These are phyloP conservation scores for Mortierella sp. DNA, from an alignment of 371 early-diverging fungal species.

Conservation along the genomic window DNA sequence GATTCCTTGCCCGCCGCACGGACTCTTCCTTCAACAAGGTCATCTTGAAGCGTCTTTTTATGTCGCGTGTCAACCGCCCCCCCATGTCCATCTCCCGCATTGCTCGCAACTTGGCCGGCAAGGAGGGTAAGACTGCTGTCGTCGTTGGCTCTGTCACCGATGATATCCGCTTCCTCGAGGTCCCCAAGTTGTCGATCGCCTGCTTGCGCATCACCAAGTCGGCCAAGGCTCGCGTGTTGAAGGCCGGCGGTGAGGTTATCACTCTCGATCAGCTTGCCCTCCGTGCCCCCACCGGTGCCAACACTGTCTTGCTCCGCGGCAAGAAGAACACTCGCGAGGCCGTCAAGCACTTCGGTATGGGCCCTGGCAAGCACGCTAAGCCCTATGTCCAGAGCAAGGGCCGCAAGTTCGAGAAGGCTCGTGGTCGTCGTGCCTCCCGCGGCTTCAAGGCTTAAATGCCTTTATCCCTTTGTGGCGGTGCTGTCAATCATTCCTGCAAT, in stretches of 20 bases:
- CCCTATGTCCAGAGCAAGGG: slow-evolving; percentile 99
- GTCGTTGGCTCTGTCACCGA: slow-evolving; percentile 97
- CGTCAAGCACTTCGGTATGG: slow-evolving; percentile 95
- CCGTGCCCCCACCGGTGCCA: slow-evolving; percentile 96
- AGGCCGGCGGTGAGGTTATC: slow-evolving; percentile 98
- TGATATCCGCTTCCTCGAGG: slow-evolving; percentile 92
- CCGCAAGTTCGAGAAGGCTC: slow-evolving; percentile 98
- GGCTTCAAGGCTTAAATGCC: slow-evolving; percentile 89
- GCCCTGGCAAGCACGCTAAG: slow-evolving; percentile 88
- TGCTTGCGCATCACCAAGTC: slow-evolving; percentile 96
- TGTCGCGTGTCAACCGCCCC: slow-evolving; percentile 97
- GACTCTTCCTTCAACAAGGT: slow-evolving; percentile 98
- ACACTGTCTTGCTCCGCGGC: slow-evolving; percentile 96
- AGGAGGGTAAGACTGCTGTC: slow-evolving; percentile 88
- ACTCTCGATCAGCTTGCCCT: slow-evolving; percentile 99
- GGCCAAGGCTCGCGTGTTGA: slow-evolving; percentile 96
- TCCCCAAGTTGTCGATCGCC: slow-evolving; percentile 96
- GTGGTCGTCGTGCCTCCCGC: slow-evolving; percentile 98
- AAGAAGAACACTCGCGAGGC: slow-evolving; percentile 93
- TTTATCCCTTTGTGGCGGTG: slow-evolving; percentile 27
- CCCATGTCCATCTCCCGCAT: slow-evolving; percentile 94
- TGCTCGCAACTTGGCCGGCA: slow-evolving; percentile 74
- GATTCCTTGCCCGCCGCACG: slow-evolving; percentile 98
- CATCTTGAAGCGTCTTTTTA: slow-evolving; percentile 97
- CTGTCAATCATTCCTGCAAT: slow-evolving; percentile 40